phyloP scores from a whole-genome alignment of 352 stramenopile species.

The Globisporangium canariense region DNA sequence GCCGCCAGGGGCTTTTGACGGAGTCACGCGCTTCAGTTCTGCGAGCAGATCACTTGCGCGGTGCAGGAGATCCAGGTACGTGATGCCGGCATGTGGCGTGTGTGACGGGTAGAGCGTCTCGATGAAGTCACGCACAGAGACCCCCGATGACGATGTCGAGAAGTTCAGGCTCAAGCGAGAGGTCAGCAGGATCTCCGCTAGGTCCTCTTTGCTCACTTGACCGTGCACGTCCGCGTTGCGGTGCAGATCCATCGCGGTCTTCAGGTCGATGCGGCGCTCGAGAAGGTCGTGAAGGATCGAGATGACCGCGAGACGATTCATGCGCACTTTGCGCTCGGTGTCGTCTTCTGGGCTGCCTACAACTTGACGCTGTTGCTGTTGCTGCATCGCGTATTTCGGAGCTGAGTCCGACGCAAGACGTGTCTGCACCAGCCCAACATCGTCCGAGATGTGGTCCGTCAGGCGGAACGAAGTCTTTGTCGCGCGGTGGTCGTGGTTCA shows the following conservation, averaged over 20 bases:
- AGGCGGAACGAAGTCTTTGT: slow-evolving; percentile 59
- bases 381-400: slow-evolving; percentile 9
- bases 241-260: slow-evolving; percentile 67
- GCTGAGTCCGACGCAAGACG: slow-evolving; percentile 13
- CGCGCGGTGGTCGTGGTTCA: slow-evolving; percentile 60
- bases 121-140: slow-evolving; percentile 56
- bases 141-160: slow-evolving; percentile 21
- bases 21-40: slow-evolving; percentile 30
- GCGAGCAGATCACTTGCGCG: slow-evolving; percentile 53
- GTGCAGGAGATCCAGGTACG: slow-evolving; percentile 63
- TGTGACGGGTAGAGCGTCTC: slow-evolving; percentile 51
- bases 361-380: slow-evolving; percentile 1
- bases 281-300: slow-evolving; percentile 67
- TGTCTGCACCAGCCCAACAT: slow-evolving; percentile 15
- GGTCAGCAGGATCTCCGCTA: slow-evolving; percentile 62
- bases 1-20: not conserved
- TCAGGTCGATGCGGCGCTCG: slow-evolving; percentile 64
- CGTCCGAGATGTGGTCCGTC: slow-evolving; percentile 32
- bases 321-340: slow-evolving; percentile 25
- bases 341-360: slow-evolving; percentile 5
- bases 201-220: slow-evolving; percentile 52
- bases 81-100: slow-evolving; percentile 23
- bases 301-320: slow-evolving; percentile 34
- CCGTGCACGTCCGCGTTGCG: slow-evolving; percentile 51
- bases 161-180: slow-evolving; percentile 65